Percentiles rank a stretch among this genome's conserved stretches.
These are phyloP conservation scores for Ceriops zippeliana DNA, from an alignment of 345 rosid genomes.

Conservation along the genomic window DNA sequence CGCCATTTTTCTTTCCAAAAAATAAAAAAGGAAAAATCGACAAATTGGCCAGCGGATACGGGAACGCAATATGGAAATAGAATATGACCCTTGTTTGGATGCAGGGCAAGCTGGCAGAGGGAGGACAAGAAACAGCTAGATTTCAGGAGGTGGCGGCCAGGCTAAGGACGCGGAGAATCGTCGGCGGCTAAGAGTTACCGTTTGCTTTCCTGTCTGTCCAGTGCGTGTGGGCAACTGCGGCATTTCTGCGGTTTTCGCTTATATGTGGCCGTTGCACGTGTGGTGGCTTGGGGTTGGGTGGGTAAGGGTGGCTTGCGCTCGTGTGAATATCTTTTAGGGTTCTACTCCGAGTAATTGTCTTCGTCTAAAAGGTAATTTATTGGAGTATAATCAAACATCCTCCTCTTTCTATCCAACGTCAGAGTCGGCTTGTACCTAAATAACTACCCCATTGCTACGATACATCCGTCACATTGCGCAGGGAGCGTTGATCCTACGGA, in stretches of 20 bases:
- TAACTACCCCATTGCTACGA: no score
- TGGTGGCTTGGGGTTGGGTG: no score
- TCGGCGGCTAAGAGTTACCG: not conserved
- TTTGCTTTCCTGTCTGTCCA: not conserved
- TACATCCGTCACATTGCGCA: no score
- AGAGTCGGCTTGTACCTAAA: no score
- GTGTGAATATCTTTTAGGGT: not conserved
- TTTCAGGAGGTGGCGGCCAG: not conserved
- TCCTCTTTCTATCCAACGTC: no score
- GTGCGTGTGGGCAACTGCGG: not conserved
- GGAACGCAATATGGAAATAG: not conserved
- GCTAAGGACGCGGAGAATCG: not conserved
- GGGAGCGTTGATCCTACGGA: no score
- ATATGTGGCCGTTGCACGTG: not conserved
- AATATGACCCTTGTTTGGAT: no score
- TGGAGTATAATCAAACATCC: no score
- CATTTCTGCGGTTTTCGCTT: no score
- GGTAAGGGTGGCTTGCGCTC: not conserved
- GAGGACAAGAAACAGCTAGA: not conserved
- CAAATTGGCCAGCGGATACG: slow-evolving; percentile 15
- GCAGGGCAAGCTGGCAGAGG: no score
- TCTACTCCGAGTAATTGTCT: no score
- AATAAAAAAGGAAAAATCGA: slow-evolving; percentile 27
- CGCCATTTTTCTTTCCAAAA: slow-evolving; percentile 33
- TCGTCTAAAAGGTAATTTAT: no score